Base-by-base conservation (phyloP, 345 rosid species). In the Lepidium didymum region DNA sequence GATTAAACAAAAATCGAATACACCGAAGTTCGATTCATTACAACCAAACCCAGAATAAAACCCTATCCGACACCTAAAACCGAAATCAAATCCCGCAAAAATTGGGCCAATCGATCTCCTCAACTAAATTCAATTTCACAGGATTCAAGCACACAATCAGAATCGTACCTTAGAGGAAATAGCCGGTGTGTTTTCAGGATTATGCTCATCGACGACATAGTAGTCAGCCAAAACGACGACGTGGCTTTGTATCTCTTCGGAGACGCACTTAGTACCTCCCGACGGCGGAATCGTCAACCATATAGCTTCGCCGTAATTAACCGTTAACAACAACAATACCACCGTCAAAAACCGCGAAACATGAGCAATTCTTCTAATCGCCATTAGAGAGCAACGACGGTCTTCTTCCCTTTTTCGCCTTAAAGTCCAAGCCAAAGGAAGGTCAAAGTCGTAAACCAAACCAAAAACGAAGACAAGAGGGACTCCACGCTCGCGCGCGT, bases 221-320 rank as follows among this genome's bases (percentile, higher is more conserved):
- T 86, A 92, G 78, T 89, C 89, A 35, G 90, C 88, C 68, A 92
- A 71, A 55, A 92, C 96, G 56, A 92, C 87, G 25, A 87, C 89
- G 90, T 82, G 79, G 81, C 56, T 80, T 37, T 86, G 92, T 75
- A 92, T 89, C 83, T 89, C 96, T 90, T 92, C 98, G 13, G 96
- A 92, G 12, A 92, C 79, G 43, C 98, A 92, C 90, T 92, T 92
- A 44, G 92, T 83, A 46, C 77, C 77, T 59, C 96, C 98, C 14
- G 92, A 29, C 77, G 84, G 54, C 19, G 98, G 96, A 74, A 92
- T 80, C 78, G 86, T 76, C 37, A 89, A 66, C 98, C 96, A 92
- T 49, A 92, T 34, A 25, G 88, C 94, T 78, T 87, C 94, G 16
- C 58, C 35, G 27, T 37, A 64, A 64, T 62, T 47, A 19, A 45